Evolutionary conservation across 371 early-diverging fungal species (phyloP).

Genomic region (Actinomortierella wolfii): DNA sequence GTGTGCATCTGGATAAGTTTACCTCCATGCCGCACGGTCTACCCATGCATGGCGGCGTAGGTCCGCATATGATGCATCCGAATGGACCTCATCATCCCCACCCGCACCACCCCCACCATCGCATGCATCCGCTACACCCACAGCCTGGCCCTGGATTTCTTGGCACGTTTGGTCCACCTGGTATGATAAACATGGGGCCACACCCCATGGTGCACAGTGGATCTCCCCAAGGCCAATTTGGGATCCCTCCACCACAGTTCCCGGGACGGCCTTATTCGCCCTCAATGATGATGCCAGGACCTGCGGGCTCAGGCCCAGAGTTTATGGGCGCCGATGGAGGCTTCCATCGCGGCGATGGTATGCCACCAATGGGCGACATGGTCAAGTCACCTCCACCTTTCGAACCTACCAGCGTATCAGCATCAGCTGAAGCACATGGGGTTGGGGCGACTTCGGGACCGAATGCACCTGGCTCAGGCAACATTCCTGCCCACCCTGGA

Average conservation of each 20-base stretch:
- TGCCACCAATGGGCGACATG: slow-evolving; percentile 1
- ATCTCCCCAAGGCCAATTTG: slow-evolving; percentile 18
- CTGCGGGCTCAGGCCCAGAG: slow-evolving; percentile 4
- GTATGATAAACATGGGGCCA: slow-evolving; percentile 24
- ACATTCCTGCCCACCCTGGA: slow-evolving; percentile 4
- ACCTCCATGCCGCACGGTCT: slow-evolving; percentile 37
- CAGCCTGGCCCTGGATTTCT: slow-evolving; percentile 34
- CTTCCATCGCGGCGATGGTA: not conserved
- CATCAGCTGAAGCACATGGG: slow-evolving; percentile 6
- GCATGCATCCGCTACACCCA: slow-evolving; percentile 16
- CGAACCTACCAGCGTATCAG: slow-evolving; percentile 8
- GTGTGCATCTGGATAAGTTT: slow-evolving; percentile 54
- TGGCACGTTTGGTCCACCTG: slow-evolving; percentile 34
- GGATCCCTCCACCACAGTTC: slow-evolving; percentile 20
- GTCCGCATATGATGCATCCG: slow-evolving; percentile 43
- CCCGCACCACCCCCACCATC: slow-evolving; percentile 16
- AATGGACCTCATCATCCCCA: slow-evolving; percentile 10
- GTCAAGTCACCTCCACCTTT: slow-evolving; percentile 13
- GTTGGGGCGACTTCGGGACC: not conserved
- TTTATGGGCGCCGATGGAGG: slow-evolving; percentile 9
- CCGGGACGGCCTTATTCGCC: slow-evolving; percentile 18
- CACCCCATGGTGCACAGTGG: slow-evolving; percentile 24
- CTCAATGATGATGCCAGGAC: slow-evolving; percentile 10
- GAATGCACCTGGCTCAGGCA: not conserved
- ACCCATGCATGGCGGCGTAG: slow-evolving; percentile 28